Evolutionary conservation across 169 alveolate species (phyloP), one percentile per base, ranked within the genome.

Genomic region (Cystoisospora suis): DNA sequence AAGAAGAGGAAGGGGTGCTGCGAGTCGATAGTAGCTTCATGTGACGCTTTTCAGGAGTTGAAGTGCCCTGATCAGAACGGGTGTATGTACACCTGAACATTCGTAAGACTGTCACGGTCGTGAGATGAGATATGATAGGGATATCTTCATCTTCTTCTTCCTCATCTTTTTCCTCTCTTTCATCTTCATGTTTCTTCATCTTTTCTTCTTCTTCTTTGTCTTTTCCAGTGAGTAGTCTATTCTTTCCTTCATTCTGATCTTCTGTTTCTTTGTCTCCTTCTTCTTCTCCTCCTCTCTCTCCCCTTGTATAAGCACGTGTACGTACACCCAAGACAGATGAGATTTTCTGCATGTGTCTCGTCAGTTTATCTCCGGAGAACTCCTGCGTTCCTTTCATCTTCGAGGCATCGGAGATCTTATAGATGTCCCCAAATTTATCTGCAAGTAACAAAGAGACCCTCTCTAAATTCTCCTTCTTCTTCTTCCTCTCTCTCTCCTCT

Each of bases 401-500:
- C 56, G 27, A 34, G 53, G 49, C 47, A 15, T 81, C 88, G 20
- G 47, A n/a, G 15, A 81, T 47, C 42, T 3, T 46, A 32, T 44
- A 81, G 47, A 81, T 75, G 42, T 81, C 88, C 5, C 88, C 88
- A 49, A 81, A 81, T 49, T 81, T 81, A 34, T 81, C 88, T 0
- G 70, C 58, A 5, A 81, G 53, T 1, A 81, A 75, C 58, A 81
- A 47, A 46, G 47, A 53, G 38, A 32, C n/a, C 1, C 45, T 23
- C 44, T n/a, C 77, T n/a, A n/a, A n/a, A n/a, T n/a, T n/a, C n/a
- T n/a, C n/a, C n/a, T n/a, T n/a, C n/a, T n/a, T n/a, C n/a, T n/a
- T n/a, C n/a, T n/a, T n/a, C 7, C 44, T n/a, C 77, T 58, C 72
- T 4, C 72, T 58, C 2, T 9, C 29, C 3, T 58, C 72, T 58